Evolutionary conservation across 345 rosid species (phyloP).

Genomic region (Trapa incisa): DNA sequence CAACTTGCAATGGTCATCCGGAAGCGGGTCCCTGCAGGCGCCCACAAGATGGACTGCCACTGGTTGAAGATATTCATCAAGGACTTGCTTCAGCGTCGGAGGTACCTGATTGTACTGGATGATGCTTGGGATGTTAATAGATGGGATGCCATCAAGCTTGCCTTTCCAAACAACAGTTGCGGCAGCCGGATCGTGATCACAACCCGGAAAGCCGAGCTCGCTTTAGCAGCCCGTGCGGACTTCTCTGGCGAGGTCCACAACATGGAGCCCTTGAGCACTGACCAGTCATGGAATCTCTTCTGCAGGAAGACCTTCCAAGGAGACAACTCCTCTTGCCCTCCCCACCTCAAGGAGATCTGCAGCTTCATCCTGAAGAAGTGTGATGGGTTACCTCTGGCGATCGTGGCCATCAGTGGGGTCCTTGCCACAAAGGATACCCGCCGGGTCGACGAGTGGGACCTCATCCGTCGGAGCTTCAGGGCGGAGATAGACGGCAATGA

Average conservation of each 20-base stretch:
- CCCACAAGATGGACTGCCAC: constrained; percentile 14
- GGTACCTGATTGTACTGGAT: constrained; percentile 27
- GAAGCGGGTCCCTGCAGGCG: constrained; percentile 17
- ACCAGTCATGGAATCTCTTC: constrained; percentile 25
- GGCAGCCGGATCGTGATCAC: constrained; percentile 28
- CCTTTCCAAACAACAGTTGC: constrained; percentile 14
- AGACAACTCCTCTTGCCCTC: constrained; percentile 17
- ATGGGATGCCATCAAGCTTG: constrained; percentile 26
- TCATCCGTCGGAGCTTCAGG: constrained; percentile 18
- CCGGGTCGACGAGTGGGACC: constrained; percentile 27
- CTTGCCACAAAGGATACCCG: constrained; percentile 20
- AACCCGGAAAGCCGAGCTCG: constrained; percentile 19
- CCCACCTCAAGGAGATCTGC: constrained; percentile 19
- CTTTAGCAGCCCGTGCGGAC: constrained; percentile 15
- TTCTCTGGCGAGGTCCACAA: constrained; percentile 15
- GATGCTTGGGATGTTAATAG: constrained; percentile 19
- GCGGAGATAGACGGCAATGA: constrained; percentile 22
- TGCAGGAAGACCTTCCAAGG: constrained; percentile 20
- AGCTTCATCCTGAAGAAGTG: constrained; percentile 20
- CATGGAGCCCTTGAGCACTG: constrained; percentile 16
- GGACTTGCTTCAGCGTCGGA: constrained; percentile 12
- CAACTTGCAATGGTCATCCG: constrained; percentile 16
- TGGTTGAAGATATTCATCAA: constrained; percentile 14
- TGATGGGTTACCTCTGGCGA: constrained; percentile 32
- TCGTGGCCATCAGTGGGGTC: constrained; percentile 35